Evolutionary conservation across 352 stramenopile species (phyloP).

Genomic region (Halophytophthora polymorphica): DNA sequence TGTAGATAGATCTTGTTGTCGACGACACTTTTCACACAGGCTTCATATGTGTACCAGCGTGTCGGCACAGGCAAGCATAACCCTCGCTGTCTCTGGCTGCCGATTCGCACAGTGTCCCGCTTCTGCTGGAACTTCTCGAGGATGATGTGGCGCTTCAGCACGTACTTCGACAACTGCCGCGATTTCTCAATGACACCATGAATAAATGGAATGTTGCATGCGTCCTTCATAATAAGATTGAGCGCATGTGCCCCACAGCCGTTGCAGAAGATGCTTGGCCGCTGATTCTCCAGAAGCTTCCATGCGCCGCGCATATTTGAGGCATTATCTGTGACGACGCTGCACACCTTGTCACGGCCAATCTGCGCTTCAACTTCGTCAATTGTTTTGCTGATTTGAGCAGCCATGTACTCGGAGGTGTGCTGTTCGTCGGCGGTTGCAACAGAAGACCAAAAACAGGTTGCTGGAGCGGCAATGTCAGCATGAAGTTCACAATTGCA

Average conservation of each 20-base stretch:
- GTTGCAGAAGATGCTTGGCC: not conserved
- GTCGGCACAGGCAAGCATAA: not conserved
- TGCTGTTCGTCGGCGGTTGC: not conserved
- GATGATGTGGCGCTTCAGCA: not conserved
- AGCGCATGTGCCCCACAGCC: not conserved
- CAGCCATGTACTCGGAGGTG: not conserved
- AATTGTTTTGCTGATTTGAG: not conserved
- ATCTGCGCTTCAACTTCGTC: not conserved
- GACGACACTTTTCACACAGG: not conserved
- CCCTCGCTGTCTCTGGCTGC: not conserved
- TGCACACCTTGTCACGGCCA: not conserved
- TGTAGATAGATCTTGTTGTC: not conserved
- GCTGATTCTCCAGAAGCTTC: not conserved
- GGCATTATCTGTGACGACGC: slow-evolving; percentile 1
- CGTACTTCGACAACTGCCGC: not conserved
- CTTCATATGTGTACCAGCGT: not conserved
- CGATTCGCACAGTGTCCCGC: not conserved
- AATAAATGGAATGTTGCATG: not conserved
- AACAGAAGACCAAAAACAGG: not conserved
- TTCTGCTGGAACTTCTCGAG: not conserved
- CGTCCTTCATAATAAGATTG: slow-evolving; percentile 2
- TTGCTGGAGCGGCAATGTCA: not conserved
- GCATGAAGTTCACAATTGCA: slow-evolving; percentile 1
- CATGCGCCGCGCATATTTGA: not conserved
- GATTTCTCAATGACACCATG: not conserved